Base-by-base conservation (phyloP, 2,329 filamentous ascomycete genomes). In the Fusarium beomiforme region DNA sequence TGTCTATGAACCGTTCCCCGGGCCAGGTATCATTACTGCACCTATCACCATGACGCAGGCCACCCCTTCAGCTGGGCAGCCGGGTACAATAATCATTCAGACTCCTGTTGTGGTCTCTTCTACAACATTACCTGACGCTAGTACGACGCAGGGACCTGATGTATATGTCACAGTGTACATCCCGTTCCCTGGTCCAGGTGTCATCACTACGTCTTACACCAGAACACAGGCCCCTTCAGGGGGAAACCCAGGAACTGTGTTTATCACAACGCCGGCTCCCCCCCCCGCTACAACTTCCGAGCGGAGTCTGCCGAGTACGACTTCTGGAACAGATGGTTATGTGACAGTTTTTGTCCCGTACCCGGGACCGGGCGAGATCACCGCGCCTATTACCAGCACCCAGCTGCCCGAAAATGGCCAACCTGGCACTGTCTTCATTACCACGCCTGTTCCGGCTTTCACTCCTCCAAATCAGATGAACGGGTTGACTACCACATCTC, bases 181-280 rank as follows among this genome's bases (percentile, higher is more conserved):
- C 9, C 67, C 67, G 12, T 70, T 53, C 16, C 62, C 67, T 21
- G 67, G 67, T 2, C 67, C 67, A 10, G 61, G 67, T 17, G 51
- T 55, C 3, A 69, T 69, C 11, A 69, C 42, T 13, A 46, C 61
- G 8, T 41, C 66, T 12, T 66, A 69, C 21, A 69, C 65, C 19
- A 21, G 60, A 11, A 69, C 66, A 11, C 66, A 69, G 17, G 23
- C 67, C 13, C 67, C 67, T n/a, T 55, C 66, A 5, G 62, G 41
- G 7, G 67, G 67, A 13, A 65, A 67, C 8, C 66, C 67, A 13
- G 67, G 66, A 19, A 70, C 67, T 19, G 55, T 70, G 10, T 56
- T 69, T 5, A 70, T 70, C 24, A 67, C 67, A 21, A 70, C 67
- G 5, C 67, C 67, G 19, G 67, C 49, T 16, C 66, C 66, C 34